Percentiles rank a stretch among this genome's conserved stretches.
Conservation (phyloP, 768 basidiomycete species). For the Boletus vermiculosoides region DNA sequence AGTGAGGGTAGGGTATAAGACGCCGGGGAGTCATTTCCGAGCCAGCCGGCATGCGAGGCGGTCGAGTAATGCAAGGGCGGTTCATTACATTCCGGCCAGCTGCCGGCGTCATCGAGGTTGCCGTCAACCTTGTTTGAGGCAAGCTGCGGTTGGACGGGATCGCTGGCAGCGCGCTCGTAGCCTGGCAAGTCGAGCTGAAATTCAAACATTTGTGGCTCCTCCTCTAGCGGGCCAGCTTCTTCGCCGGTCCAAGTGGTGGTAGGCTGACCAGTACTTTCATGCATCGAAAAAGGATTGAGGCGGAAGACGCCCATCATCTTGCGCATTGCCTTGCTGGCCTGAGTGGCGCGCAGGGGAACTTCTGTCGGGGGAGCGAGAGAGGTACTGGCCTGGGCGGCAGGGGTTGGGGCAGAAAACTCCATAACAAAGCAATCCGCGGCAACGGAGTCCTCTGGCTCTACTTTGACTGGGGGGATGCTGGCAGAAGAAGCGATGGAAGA, state of each 20-base stretch:
- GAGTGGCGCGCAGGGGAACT: slow-evolving; percentile 74
- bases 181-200: slow-evolving; percentile 53
- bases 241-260: slow-evolving; percentile 45
- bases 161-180: slow-evolving; percentile 20
- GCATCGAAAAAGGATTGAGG: slow-evolving; percentile 73
- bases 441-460: slow-evolving; percentile 30
- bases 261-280: slow-evolving; percentile 46
- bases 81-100: slow-evolving; percentile 27
- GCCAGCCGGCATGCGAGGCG: slow-evolving; percentile 26
- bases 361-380: slow-evolving; percentile 55
- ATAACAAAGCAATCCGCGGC: slow-evolving; percentile 34
- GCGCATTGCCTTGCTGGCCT: slow-evolving; percentile 68
- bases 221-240: slow-evolving; percentile 57
- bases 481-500: slow-evolving; percentile 34
- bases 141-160: slow-evolving; percentile 20
- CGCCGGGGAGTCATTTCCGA: slow-evolving; percentile 28
- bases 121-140: slow-evolving; percentile 10
- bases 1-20: slow-evolving; percentile 32
- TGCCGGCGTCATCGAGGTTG: slow-evolving; percentile 17
- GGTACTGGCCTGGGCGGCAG: slow-evolving; percentile 35
- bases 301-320: slow-evolving; percentile 77
- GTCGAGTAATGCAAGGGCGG: slow-evolving; percentile 19
- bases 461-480: slow-evolving; percentile 31
- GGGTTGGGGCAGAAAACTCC: slow-evolving; percentile 32
- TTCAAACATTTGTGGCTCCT: slow-evolving; percentile 62